A percentile compares a stretch with the other conserved stretches of the same genome.
Conservation (phyloP, 2,329 filamentous ascomycete genomes). For the Teratosphaeria pseudoeucalypti region DNA sequence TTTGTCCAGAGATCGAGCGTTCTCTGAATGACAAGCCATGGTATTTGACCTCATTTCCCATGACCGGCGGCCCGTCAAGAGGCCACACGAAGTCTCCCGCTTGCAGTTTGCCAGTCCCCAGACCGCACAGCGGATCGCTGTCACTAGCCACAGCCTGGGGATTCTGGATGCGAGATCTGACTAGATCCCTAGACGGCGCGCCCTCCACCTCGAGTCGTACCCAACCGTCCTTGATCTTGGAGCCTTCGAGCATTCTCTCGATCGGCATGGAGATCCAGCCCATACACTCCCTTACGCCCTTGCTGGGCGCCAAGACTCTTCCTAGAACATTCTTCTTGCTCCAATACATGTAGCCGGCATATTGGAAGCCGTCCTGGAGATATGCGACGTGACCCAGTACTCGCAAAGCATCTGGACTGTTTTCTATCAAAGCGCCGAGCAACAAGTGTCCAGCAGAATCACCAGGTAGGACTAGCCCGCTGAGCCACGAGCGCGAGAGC, state of each 20-base stretch:
- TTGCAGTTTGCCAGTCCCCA: conserved; percentile 6
- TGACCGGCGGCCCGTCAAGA: conserved; percentile 21
- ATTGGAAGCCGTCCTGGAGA: conserved; percentile 46
- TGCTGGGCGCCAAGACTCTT: conserved; percentile 39
- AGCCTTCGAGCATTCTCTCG: background rate
- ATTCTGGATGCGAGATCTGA: conserved; percentile 27
- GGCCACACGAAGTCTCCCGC: conserved; percentile 29
- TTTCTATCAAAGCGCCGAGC: conserved; percentile 47
- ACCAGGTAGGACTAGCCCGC: conserved; percentile 45
- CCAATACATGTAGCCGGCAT: conserved; percentile 43
- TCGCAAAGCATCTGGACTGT: conserved; percentile 39
- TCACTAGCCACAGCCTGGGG: conserved; percentile 23
- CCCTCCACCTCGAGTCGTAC: conserved; percentile 33
- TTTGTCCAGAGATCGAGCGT: conserved; percentile 2
- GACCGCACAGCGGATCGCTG: conserved; percentile 27
- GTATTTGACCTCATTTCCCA: conserved; percentile 18
- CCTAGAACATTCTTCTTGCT: conserved; percentile 47
- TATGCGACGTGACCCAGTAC: conserved; percentile 41
- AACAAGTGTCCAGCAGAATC: conserved; percentile 44
- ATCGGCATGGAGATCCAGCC: conserved; percentile 40
- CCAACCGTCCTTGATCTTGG: conserved; percentile 37
- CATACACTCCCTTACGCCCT: conserved; percentile 41
- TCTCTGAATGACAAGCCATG: conserved; percentile 10
- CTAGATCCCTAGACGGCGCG: background rate
- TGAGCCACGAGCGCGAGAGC: conserved; percentile 46